Evolutionary conservation across 208 protist species (phyloP).

Genomic region (Trypanosoma vivax): DNA sequence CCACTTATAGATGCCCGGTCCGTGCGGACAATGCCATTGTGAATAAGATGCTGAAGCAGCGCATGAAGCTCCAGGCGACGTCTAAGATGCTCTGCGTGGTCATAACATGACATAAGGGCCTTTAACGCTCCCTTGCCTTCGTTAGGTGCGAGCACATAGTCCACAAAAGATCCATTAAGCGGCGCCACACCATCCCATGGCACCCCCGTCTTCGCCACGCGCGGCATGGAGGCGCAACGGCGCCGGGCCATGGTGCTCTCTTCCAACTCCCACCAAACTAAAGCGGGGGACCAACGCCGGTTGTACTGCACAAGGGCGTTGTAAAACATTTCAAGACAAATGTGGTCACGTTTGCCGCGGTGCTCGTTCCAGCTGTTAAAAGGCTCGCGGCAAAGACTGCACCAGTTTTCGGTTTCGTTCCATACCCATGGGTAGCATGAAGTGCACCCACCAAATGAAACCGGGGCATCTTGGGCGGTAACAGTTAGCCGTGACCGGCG

Average conservation of each 20-base stretch:
- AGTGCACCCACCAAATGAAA: neutral
- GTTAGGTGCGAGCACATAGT: slow-evolving; percentile 16
- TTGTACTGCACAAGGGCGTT: slow-evolving; percentile 32
- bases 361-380: slow-evolving; percentile 66
- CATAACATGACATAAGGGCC: slow-evolving; percentile 16
- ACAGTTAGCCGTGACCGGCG: too few species aligned
- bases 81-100: slow-evolving; percentile 10
- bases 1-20: slow-evolving; percentile 17
- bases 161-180: neutral
- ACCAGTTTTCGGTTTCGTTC: slow-evolving; percentile 43
- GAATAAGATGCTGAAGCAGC: slow-evolving; percentile 19
- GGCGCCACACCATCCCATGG: neutral
- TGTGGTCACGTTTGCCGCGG: slow-evolving; percentile 75
- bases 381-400: slow-evolving; percentile 63
- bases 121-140: slow-evolving; percentile 7
- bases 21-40: slow-evolving; percentile 34
- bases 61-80: slow-evolving; percentile 23
- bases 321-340: slow-evolving; percentile 66
- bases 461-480: neutral
- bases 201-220: too few species aligned
- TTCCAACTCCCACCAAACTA: slow-evolving; percentile 35
- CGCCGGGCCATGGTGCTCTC: slow-evolving; percentile 19
- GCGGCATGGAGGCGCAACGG: slow-evolving; percentile 13
- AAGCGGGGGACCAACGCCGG: slow-evolving; percentile 28
- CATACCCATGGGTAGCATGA: slow-evolving; percentile 15